These are phyloP conservation scores for Drechslerella dactyloides DNA, from an alignment of 2,329 filamentous ascomycete species.

Conservation along the genomic window DNA sequence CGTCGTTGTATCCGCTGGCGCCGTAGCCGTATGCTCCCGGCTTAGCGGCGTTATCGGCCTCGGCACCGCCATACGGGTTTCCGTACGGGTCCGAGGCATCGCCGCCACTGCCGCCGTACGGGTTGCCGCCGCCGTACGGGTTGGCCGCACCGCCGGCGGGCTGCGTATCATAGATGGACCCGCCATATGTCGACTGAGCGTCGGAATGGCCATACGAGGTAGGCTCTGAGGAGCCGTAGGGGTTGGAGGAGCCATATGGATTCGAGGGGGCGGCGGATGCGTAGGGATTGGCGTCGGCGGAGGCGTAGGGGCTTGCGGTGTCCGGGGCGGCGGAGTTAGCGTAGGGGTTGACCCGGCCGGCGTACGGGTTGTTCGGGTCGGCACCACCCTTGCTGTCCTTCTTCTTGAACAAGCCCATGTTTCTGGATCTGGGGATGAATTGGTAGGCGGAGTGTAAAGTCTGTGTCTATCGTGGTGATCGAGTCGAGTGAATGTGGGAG, in stretches of 20 bases:
- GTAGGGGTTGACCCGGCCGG: constrained; percentile 28
- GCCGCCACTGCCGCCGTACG: not conserved
- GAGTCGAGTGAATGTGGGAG: not conserved
- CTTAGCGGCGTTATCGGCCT: constrained; percentile 8
- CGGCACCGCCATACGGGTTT: constrained; percentile 15
- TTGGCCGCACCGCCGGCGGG: constrained; percentile 16
- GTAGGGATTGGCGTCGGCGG: constrained; percentile 35
- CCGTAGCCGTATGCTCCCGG: constrained; percentile 14
- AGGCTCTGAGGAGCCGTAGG: not conserved
- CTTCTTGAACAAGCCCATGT: constrained; percentile 42
- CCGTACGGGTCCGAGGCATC: not conserved
- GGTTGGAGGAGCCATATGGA: not conserved
- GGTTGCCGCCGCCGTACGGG: constrained; percentile 22
- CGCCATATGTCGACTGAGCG: constrained; percentile 28
- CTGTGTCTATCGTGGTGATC: not conserved
- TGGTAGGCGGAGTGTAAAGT: not conserved
- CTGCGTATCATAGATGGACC: constrained; percentile 18
- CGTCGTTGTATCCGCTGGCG: constrained; percentile 19
- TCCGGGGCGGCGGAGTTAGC: constrained; percentile 16
- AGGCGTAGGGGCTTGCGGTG: constrained; percentile 26
- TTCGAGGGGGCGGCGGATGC: constrained; percentile 1
- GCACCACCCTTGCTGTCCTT: constrained; percentile 29
- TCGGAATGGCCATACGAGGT: constrained; percentile 7
- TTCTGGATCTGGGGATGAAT: not conserved
- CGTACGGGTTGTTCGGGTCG: constrained; percentile 28